A percentile compares a stretch with the other conserved stretches of the same genome.
These are phyloP conservation scores for Scedosporium apiospermum DNA, from an alignment of 2,329 filamentous ascomycete species.

Conservation along the genomic window DNA sequence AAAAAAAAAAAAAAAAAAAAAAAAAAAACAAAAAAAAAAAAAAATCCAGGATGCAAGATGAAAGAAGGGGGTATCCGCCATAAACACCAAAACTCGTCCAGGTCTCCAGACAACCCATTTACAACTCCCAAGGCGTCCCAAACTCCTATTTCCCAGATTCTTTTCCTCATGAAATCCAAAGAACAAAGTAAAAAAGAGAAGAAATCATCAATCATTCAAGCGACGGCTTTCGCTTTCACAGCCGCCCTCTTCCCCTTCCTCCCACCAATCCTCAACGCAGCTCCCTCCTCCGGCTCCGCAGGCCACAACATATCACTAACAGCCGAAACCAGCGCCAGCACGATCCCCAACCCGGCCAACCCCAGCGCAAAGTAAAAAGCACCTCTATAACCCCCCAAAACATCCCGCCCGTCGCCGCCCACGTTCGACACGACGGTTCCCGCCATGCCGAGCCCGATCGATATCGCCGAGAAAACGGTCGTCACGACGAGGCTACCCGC, in stretches of 20 bases:
- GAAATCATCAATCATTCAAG: background rate
- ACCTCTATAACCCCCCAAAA: conserved; percentile 24
- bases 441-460: conserved; percentile 54
- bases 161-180: background rate
- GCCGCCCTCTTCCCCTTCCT: background rate
- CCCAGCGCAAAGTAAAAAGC: conserved; percentile 33
- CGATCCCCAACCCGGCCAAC: conserved; percentile 23
- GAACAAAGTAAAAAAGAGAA: background rate
- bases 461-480: conserved; percentile 60
- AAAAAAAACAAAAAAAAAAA: no score
- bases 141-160: background rate
- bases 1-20: no score
- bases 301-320: conserved; percentile 9
- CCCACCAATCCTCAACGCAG: background rate
- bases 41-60: background rate
- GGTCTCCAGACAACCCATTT: no score
- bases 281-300: conserved; percentile 8
- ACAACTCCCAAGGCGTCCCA: background rate
- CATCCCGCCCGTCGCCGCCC: conserved; percentile 14
- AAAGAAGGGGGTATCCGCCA: background rate
- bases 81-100: background rate
- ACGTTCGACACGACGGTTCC: conserved; percentile 48
- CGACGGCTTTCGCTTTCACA: background rate
- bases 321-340: conserved; percentile 13
- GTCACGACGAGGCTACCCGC: conserved; percentile 50